Conservation (phyloP, 2,329 filamentous ascomycete species). For the Verticillium longisporum region DNA sequence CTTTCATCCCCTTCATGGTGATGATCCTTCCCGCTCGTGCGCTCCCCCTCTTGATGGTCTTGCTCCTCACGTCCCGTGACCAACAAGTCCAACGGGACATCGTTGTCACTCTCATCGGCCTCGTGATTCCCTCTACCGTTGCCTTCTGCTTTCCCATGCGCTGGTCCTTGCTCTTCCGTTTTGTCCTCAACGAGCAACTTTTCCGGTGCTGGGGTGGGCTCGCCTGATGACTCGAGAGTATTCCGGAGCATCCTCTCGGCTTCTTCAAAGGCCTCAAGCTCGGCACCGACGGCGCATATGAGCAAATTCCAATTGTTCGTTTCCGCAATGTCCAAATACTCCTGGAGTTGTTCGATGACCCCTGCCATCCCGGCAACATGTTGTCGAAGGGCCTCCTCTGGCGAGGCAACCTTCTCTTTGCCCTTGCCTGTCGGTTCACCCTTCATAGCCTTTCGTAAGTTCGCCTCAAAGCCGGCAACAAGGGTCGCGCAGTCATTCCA, state of each 20-base stretch:
- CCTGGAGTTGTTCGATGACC: constrained; percentile 49
- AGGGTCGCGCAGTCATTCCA: constrained; percentile 58
- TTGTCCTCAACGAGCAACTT: background rate
- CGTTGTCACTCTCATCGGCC: constrained; percentile 27
- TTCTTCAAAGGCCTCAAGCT: constrained; percentile 59
- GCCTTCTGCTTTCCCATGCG: background rate
- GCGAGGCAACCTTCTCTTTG: constrained; percentile 20
- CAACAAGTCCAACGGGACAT: constrained; percentile 34
- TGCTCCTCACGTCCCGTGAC: constrained; percentile 22
- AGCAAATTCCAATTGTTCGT: constrained; percentile 65
- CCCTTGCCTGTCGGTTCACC: constrained; percentile 18
- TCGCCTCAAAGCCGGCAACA: constrained; percentile 59
- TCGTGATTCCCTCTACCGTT: background rate
- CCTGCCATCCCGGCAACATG: constrained; percentile 50
- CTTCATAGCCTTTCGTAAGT: constrained; percentile 49
- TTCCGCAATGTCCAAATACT: constrained; percentile 48
- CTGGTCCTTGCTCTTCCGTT: background rate
- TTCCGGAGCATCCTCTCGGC: constrained; percentile 47
- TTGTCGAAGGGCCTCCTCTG: constrained; percentile 31
- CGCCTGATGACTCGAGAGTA: background rate
- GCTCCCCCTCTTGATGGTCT: constrained; percentile 14
- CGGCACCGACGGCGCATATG: constrained; percentile 69
- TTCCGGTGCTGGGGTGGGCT: background rate
- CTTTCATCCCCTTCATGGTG: constrained; percentile 21
- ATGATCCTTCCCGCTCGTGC: background rate